Evolutionary conservation across 441 rosid species (phyloP).

Genomic region (Pelargonium australe): DNA sequence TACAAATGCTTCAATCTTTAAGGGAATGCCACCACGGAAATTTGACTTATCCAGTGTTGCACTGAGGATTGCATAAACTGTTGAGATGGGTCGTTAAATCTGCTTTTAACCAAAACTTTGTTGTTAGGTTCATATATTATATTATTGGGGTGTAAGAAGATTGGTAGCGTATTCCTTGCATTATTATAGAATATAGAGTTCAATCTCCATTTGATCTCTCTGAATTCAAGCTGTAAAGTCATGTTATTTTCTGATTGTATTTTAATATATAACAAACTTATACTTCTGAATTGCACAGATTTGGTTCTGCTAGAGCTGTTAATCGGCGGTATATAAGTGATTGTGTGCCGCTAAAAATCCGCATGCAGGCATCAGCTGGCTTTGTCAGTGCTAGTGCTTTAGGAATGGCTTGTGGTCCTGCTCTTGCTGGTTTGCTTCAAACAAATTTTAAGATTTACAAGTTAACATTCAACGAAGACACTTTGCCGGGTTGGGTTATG

Average conservation of each 20-base stretch:
- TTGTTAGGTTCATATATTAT: background rate
- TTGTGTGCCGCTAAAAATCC: conserved; percentile 77
- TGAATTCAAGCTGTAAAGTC: background rate
- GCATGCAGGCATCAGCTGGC: conserved; percentile 98
- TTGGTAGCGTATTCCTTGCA: background rate
- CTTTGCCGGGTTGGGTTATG: conserved; percentile 99
- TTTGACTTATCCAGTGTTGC: no score
- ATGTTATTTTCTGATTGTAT: background rate
- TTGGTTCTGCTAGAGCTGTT: conserved; percentile 99
- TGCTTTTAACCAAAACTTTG: background rate
- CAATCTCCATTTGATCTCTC: background rate
- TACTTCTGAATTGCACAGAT: conserved; percentile 37
- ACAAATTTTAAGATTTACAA: conserved; percentile 64
- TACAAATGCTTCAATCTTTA: no score
- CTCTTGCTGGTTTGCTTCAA: conserved; percentile 91
- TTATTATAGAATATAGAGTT: background rate
- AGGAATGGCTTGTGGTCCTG: conserved; percentile 99
- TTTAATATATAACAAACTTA: conserved; percentile 11
- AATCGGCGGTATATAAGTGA: conserved; percentile 95
- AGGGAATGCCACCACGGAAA: background rate
- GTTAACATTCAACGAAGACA: conserved; percentile 64
- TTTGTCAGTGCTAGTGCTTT: conserved; percentile 99
- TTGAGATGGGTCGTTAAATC: background rate
- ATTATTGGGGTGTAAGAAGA: background rate
- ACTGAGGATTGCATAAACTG: background rate